These are phyloP conservation scores for Nigrograna mackinnonii DNA, from an alignment of 2,329 filamentous ascomycete genomes.

Conservation along the genomic window DNA sequence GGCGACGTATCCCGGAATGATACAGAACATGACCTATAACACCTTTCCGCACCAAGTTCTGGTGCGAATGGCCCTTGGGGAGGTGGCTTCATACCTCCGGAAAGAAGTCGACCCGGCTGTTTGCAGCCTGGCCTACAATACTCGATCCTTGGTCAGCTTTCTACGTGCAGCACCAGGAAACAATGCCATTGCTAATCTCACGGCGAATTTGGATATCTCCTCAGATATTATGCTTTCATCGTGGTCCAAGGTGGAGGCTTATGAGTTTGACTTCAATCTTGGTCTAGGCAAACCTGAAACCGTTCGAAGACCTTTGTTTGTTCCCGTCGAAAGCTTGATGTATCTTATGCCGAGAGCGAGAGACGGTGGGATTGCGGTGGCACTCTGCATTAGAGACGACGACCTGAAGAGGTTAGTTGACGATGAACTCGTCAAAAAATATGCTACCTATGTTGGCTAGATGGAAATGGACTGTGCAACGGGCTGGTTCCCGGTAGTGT, in stretches of 20 bases:
- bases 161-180: conserved; percentile 41
- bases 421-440: no score
- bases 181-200: conserved; percentile 29
- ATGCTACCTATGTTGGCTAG: no score
- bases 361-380: conserved; percentile 50
- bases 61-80: conserved; percentile 31
- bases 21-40: conserved; percentile 53
- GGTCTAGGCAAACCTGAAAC: conserved; percentile 51
- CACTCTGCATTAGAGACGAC: conserved; percentile 51
- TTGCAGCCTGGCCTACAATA: conserved; percentile 33
- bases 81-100: conserved; percentile 45
- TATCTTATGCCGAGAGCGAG: conserved; percentile 44
- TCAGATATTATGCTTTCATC: conserved; percentile 58
- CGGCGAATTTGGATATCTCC: conserved; percentile 9
- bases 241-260: conserved; percentile 54
- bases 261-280: conserved; percentile 52
- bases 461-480: no score
- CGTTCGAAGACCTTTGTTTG: conserved; percentile 54
- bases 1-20: conserved; percentile 51
- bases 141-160: conserved; percentile 48
- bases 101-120: conserved; percentile 40
- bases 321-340: conserved; percentile 50
- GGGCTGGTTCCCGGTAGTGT: no score
- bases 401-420: conserved; percentile 46
- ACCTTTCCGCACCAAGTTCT: conserved; percentile 28